Conservation (phyloP, 192 early-diverging fungal genomes). For the Geranomyces michiganensis region DNA sequence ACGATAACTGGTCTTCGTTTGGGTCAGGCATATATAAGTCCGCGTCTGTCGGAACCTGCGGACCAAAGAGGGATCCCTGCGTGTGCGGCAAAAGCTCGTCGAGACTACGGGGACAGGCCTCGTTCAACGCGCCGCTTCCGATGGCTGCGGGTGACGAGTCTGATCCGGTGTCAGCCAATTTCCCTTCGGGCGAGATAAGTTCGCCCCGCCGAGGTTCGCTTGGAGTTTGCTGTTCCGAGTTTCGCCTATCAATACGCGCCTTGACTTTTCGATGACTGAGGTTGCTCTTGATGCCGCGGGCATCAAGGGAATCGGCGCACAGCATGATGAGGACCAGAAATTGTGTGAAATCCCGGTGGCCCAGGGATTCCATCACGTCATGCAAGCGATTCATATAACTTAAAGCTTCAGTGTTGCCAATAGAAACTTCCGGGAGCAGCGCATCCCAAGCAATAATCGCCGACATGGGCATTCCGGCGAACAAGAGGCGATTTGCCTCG, state of each 20-base stretch:
- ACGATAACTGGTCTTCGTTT: too few species aligned
- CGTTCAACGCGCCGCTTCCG: too few species aligned
- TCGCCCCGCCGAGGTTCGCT: background rate
- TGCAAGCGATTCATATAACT: background rate
- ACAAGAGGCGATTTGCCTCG: background rate
- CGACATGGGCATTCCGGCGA: constrained; percentile 6
- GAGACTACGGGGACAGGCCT: too few species aligned
- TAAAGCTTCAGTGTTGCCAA: background rate
- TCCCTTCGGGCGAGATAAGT: background rate
- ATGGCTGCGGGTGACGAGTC: too few species aligned
- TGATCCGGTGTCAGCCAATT: too few species aligned
- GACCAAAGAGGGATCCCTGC: too few species aligned
- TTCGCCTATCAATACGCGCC: background rate
- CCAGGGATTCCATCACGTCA: background rate
- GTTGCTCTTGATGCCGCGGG: background rate
- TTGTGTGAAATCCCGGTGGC: background rate
- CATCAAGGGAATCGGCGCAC: constrained; percentile 1
- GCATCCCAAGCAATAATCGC: constrained; percentile 4
- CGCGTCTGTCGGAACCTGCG: too few species aligned
- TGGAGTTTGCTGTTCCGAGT: background rate
- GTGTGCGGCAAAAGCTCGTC: too few species aligned
- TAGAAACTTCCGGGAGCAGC: background rate
- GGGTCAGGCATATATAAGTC: too few species aligned
- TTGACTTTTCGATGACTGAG: background rate
- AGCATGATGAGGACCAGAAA: background rate